These are phyloP conservation scores for Aspergillus sp. DNA, from an alignment of 2,329 filamentous ascomycete species.

Conservation along the genomic window DNA sequence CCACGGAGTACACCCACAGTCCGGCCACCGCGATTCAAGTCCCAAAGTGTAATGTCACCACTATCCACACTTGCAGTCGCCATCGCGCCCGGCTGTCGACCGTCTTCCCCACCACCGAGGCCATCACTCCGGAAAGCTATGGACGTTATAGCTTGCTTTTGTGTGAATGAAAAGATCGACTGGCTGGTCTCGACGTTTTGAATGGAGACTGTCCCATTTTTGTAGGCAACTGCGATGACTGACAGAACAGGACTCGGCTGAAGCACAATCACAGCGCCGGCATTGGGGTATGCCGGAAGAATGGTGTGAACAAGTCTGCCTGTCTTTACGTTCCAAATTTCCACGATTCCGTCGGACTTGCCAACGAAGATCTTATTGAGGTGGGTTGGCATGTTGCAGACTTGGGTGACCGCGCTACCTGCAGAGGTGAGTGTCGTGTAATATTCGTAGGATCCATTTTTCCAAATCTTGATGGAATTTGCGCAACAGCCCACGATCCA, in stretches of 20 bases:
- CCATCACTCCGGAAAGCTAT: conserved; percentile 93
- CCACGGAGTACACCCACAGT: conserved; percentile 85
- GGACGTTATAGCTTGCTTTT: conserved; percentile 68
- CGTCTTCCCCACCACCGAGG: conserved; percentile 84
- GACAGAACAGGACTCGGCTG: conserved; percentile 83
- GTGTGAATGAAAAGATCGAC: conserved; percentile 68
- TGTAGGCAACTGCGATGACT: conserved; percentile 85
- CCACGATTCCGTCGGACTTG: conserved; percentile 82
- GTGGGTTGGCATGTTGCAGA: conserved; percentile 90
- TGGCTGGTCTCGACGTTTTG: conserved; percentile 83
- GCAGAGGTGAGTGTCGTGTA: conserved; percentile 78
- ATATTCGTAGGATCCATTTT: conserved; percentile 78
- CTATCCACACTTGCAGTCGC: conserved; percentile 79
- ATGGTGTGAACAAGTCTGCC: conserved; percentile 91
- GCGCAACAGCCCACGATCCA: conserved; percentile 84
- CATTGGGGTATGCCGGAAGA: conserved; percentile 71
- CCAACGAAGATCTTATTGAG: conserved; percentile 95
- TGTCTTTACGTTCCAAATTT: conserved; percentile 97
- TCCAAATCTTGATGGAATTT: conserved; percentile 87
- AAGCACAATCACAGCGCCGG: conserved; percentile 83
- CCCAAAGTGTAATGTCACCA: conserved; percentile 95
- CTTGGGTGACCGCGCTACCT: conserved; percentile 65
- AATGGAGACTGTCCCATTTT: conserved; percentile 75
- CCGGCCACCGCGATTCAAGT: conserved; percentile 85
- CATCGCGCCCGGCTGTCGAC: conserved; percentile 86